These are phyloP conservation scores for Phlebopus sp. DNA, from an alignment of 1,284 basidiomycete genomes.

Conservation along the genomic window DNA sequence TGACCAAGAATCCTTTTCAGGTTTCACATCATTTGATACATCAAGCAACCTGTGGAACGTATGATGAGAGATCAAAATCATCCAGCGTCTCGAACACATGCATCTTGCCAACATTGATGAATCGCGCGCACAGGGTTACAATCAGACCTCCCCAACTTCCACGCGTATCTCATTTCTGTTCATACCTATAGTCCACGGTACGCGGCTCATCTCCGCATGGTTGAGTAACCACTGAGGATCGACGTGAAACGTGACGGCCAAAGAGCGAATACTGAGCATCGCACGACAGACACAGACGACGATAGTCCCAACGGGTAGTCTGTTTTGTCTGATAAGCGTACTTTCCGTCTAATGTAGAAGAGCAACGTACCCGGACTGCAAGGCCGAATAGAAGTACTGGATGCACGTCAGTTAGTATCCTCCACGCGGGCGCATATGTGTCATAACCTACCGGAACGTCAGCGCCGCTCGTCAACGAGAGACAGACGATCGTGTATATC, in stretches of 20 bases:
- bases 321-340: neutral
- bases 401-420: neutral
- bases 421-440: neutral
- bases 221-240: constrained; percentile 12
- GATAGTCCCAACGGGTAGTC: constrained; percentile 2
- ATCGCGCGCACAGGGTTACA: neutral
- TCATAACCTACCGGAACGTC: constrained; percentile 2
- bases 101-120: neutral
- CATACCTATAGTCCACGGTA: constrained; percentile 4
- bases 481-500: constrained; percentile 3
- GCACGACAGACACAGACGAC: constrained; percentile 10
- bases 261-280: constrained; percentile 9
- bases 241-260: constrained; percentile 11
- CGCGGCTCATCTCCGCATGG: constrained; percentile 14
- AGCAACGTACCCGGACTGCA: constrained; percentile 1
- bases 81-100: neutral
- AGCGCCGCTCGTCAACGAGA: neutral
- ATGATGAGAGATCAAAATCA: neutral
- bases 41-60: too few relatives aligned
- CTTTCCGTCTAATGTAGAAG: neutral
- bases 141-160: neutral
- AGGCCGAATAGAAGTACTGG: constrained; percentile 1
- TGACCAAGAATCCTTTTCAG: too few relatives aligned
- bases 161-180: constrained; percentile 8
- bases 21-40: too few relatives aligned